Percentiles rank a stretch among this genome's conserved stretches.
Conservation (phyloP, 2,329 filamentous ascomycete species). For the Boeremia lycopersici region DNA sequence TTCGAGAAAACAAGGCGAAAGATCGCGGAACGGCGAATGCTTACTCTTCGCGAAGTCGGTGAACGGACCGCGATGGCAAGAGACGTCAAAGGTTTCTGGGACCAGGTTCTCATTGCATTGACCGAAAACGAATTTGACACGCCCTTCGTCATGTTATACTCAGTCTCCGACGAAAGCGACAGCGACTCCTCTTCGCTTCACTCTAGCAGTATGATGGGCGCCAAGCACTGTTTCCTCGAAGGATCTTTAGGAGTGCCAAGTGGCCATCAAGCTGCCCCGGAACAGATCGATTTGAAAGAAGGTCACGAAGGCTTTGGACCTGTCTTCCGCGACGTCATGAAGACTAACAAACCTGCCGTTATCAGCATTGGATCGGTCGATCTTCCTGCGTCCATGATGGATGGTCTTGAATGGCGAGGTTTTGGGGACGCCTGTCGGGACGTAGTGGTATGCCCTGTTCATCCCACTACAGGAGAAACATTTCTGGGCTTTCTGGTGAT, state of each 20-base stretch:
- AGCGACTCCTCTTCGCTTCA: constrained; percentile 75
- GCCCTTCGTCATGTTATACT: constrained; percentile 79
- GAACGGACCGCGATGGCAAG: constrained; percentile 75
- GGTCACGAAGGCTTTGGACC: constrained; percentile 76
- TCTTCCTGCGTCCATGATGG: constrained; percentile 67
- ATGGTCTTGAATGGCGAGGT: constrained; percentile 71
- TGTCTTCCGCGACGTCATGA: constrained; percentile 77
- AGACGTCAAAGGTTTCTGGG: constrained; percentile 76
- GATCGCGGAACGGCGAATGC: constrained; percentile 79
- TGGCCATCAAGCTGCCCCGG: constrained; percentile 66
- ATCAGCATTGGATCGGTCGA: constrained; percentile 71
- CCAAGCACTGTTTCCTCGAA: constrained; percentile 72
- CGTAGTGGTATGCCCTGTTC: constrained; percentile 78
- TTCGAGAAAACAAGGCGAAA: constrained; percentile 82
- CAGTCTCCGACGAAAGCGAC: constrained; percentile 71
- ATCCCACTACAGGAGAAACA: constrained; percentile 74
- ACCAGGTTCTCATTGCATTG: constrained; percentile 69
- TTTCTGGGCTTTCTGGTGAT: constrained; percentile 80
- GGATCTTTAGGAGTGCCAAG: constrained; percentile 71
- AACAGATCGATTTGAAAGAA: constrained; percentile 69
- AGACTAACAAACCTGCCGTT: constrained; percentile 68
- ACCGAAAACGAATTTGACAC: constrained; percentile 77
- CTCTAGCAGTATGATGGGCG: constrained; percentile 67
- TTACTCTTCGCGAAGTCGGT: constrained; percentile 77
- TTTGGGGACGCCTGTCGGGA: constrained; percentile 73